Base-by-base conservation (phyloP, 179 eudicot genomes). In the Silene noctiflora region DNA sequence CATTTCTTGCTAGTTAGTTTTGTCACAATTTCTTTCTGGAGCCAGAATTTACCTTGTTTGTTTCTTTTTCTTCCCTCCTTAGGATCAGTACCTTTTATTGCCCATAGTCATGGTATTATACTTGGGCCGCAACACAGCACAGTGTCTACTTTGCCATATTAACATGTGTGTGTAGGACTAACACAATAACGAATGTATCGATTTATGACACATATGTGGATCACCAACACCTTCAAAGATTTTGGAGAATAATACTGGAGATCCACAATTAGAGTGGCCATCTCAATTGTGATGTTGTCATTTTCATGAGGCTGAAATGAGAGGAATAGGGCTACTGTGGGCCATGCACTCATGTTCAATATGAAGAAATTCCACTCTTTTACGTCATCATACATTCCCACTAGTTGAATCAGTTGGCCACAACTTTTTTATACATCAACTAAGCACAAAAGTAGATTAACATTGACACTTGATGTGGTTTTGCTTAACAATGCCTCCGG, bases 201-300 rank as follows among this genome's bases (percentile, higher is more conserved):
- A 16, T 6, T 53, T 14, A 14, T 53, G 59, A 14, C 59, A 53
- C 19, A 51, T 61, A 33, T 66, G 21, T 66, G 69, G 69, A 33
- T n/a, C 53, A 67, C 48, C 35, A 17, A 67, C 19, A 67, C 27
- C 73, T 46, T 35, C n/a, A 46, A 69, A 22, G 33, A 69, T 69
- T 67, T 44, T 22, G 59, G 33, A 1, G 73, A 46, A 69, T 46
- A 21, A 16, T 71, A 0, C 44, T 29, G n/a, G 21, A 16, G 60
- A 51, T 8, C 20, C 62, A 71, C 62, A 16, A 53, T 33, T 51
- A 42, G 6, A 70, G 42, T 71, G 74, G 22, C 42, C 21, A 51
- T 8, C 22, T 6, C 10, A 3, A 51, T 25, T 25, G 14, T 6
- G 12, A 14, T 13, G 61, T 48, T 70, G 16, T 44, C 58, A 70